These are phyloP conservation scores for Phaffia australis DNA, from an alignment of 768 basidiomycete genomes.

Conservation along the genomic window DNA sequence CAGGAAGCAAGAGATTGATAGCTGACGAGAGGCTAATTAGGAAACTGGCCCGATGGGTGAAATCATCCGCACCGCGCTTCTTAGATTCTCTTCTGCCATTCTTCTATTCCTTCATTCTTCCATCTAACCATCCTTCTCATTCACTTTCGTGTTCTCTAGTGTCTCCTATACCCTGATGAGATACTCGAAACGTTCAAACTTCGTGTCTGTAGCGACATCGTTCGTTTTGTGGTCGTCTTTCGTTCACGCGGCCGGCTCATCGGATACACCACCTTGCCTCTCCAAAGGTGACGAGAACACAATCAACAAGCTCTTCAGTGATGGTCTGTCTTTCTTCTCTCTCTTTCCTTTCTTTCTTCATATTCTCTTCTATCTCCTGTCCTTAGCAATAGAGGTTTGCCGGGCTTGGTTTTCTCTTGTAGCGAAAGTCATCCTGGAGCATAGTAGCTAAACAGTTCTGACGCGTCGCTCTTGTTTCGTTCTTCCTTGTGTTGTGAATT, in stretches of 20 bases:
- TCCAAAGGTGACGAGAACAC: constrained; percentile 30
- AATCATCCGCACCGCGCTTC: too few species aligned
- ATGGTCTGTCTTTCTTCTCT: constrained; percentile 14
- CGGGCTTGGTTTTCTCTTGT: neutral
- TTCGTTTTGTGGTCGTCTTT: too few species aligned
- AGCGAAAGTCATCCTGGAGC: neutral
- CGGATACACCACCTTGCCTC: neutral
- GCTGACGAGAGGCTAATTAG: too few species aligned
- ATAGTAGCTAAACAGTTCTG: neutral
- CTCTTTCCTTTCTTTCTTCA: too few species aligned
- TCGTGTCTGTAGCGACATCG: too few species aligned
- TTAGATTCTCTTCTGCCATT: neutral
- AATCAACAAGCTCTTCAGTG: constrained; percentile 32
- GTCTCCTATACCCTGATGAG: neutral
- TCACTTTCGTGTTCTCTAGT: neutral
- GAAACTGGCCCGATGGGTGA: too few species aligned
- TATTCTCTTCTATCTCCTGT: neutral
- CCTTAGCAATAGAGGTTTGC: neutral
- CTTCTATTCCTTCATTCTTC: neutral
- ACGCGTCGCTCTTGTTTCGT: neutral
- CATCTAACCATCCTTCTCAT: neutral
- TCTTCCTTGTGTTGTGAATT: neutral
- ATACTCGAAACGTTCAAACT: too few species aligned
- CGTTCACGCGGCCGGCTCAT: too few species aligned
- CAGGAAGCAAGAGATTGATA: too few species aligned